Base-by-base conservation (phyloP, 2,329 filamentous ascomycete genomes). In the Cylindrodendrum hubeiense region DNA sequence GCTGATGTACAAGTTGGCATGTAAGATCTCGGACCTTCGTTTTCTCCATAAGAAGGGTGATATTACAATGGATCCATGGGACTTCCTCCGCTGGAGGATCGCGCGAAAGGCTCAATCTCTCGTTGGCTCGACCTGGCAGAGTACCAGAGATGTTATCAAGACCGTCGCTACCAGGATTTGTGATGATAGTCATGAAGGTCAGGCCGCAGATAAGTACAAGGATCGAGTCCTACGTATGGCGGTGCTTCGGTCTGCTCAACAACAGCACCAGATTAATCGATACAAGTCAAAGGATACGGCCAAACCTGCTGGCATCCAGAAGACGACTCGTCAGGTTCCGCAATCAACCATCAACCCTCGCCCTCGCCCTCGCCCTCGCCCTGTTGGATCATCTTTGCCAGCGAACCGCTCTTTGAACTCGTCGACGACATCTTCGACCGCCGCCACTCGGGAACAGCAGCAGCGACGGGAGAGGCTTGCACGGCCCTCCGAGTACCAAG, bases 41-140 rank as follows among this genome's bases (percentile, higher is more conserved):
- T 61, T 72, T 5, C 67, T 82, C 0, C 61, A 70, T 4, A 49
- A 65, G 1, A 65, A 51, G 6, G 64, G 71, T 5, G 59, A 77
- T 24, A 67, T 82, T 2, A 24, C 34, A 0, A 82, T 82, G 80
- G 75, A 79, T 8, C 77, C 79, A 0, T 79, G 75, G 59, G 76
- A 81, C 63, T 82, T 82, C 52, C 67, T 81, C 43, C 73, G 80
- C 19, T 81, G 78, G 79, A 50, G 77, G 22, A 67, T 77, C 24
- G 64, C 61, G 13, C 59, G 62, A 15, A 68, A 68, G 28, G 57
- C 73, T 3, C 34, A 63, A 9, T 57, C 69, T 21, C 28, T 55
- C 19, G 56, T 67, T 12, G 7, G n/a, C 19, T 26, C 41, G 13
- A 50, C 59, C 1, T 68, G 63, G 22, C 50, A 69, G n/a, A 68